Percentiles rank a stretch among this genome's conserved stretches.
phyloP scores from a whole-genome alignment of 345 rosid species.

The Isatis tinctoria region DNA sequence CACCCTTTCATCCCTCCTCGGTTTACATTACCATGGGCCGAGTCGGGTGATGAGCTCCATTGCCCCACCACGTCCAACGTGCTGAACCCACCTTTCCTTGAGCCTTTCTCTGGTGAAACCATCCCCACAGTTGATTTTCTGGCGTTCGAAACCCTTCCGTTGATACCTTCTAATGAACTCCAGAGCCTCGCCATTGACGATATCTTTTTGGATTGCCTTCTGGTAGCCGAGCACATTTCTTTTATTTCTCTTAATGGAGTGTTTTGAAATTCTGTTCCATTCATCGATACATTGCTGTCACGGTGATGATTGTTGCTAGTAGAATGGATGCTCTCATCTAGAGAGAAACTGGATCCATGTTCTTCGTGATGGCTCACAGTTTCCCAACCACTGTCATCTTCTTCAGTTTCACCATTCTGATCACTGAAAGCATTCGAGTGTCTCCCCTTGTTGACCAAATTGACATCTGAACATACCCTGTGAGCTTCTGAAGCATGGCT shows the following conservation, averaged over 20 bases:
- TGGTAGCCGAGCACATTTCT: conserved; percentile 57
- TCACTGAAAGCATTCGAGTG: conserved; percentile 31
- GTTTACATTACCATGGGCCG: conserved; percentile 52
- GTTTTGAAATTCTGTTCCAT: conserved; percentile 55
- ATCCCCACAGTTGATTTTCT: conserved; percentile 54
- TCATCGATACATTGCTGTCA: conserved; percentile 48
- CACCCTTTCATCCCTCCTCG: conserved; percentile 88
- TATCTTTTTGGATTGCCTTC: conserved; percentile 50
- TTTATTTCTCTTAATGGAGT: conserved; percentile 56
- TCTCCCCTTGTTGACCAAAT: conserved; percentile 32
- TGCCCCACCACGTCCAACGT: conserved; percentile 48
- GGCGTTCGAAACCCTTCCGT: conserved; percentile 61
- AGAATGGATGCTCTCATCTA: conserved; percentile 54
- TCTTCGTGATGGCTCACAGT: conserved; percentile 86
- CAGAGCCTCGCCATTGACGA: conserved; percentile 84
- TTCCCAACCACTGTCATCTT: conserved; percentile 91
- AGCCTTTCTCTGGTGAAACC: conserved; percentile 51
- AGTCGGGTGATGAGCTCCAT: conserved; percentile 76
- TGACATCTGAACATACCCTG: conserved; percentile 50
- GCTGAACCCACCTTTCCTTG: conserved; percentile 50
- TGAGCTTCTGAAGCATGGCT: conserved; percentile 47
- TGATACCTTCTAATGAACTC: conserved; percentile 49
- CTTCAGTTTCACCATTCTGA: conserved; percentile 56
- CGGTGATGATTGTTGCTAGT: conserved; percentile 39
- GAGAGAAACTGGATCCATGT: conserved; percentile 73